Evolutionary conservation across 2,329 filamentous ascomycete species (phyloP), one percentile per base, ranked within the genome.

Genomic region (Fusarium heterosporum): DNA sequence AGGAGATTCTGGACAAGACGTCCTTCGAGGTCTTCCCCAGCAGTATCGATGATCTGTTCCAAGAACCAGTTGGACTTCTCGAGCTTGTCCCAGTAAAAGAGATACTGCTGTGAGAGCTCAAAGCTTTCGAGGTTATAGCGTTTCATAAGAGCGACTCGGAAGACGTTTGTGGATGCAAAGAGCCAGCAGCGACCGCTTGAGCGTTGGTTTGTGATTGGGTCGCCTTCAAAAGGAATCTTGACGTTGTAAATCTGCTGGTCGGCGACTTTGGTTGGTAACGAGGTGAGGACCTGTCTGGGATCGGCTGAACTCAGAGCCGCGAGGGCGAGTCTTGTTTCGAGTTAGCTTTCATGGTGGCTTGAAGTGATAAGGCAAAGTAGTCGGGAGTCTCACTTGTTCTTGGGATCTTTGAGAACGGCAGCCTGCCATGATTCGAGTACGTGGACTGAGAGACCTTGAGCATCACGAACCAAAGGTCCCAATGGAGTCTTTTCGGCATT

Each of bases 51-150:
- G 62, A 95, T 87, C 73, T 92, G 90, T 78, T 96, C 93, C 17
- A 97, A 85, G 80, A 96, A 97, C 82, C 87, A 97, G 78, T 97
- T 97, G 10, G 90, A 85, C 78, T 97, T 97, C 78, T 97, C 93
- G 19, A 97, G 87, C 81, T 97, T 97, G 78, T 97, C 93, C 90
- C 91, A 96, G 84, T 93, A 97, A 81, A 95, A 97, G 6, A 97
- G 85, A 73, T 96, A 96, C 2, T 90, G 84, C 78, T 97, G 93
- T 29, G 90, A 93, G n/a, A 97, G 83, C 82, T 97, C 92, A 73
- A 97, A 96, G 52, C 86, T 83, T 45, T 89, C 86, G 19, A 97
- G 85, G 66, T 89, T 87, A 78, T 96, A 91, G 72, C 90, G 90
- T 78, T 92, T 90, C 90, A 96, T 95, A 45, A 97, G 83, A 1